These are phyloP conservation scores for Ophiocordyceps australis DNA, from an alignment of 2,329 filamentous ascomycete genomes.

Conservation along the genomic window DNA sequence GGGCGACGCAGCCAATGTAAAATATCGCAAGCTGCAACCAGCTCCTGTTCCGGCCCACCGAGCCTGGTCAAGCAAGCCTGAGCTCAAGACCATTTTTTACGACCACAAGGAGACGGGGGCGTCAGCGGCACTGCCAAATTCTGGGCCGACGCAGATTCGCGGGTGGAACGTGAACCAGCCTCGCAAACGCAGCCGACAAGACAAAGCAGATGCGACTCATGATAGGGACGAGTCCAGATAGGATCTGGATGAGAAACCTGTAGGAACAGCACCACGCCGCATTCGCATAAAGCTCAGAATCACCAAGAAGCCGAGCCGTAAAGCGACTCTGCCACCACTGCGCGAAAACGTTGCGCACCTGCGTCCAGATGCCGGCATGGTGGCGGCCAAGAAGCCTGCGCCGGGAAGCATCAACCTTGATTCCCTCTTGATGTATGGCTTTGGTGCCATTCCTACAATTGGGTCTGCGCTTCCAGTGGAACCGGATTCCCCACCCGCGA, in stretches of 20 bases:
- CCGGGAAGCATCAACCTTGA: conserved; percentile 1
- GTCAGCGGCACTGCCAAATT: conserved; percentile 33
- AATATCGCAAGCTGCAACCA: conserved; percentile 40
- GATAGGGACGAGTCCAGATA: conserved; percentile 20
- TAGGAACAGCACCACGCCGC: no score
- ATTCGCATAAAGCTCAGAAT: no score
- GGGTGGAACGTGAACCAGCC: conserved; percentile 33
- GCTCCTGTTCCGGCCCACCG: conserved; percentile 34
- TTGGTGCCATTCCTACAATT: conserved; percentile 6
- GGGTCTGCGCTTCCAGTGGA: conserved; percentile 1
- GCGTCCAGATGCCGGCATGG: conserved; percentile 4
- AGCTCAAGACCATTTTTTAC: conserved; percentile 40
- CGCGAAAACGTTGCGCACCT: conserved; percentile 1
- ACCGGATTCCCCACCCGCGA: no score
- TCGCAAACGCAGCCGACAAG: conserved; percentile 17
- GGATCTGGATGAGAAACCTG: conserved; percentile 13
- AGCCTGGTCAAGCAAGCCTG: conserved; percentile 25
- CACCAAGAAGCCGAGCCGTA: no score
- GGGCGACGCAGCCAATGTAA: conserved; percentile 18
- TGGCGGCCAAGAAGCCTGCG: conserved; percentile 3
- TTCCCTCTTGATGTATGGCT: conserved; percentile 4
- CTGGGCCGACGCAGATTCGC: conserved; percentile 35
- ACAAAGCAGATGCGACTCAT: conserved; percentile 11
- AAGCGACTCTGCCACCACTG: conserved; percentile 3
- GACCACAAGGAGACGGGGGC: conserved; percentile 40